Percentiles rank a stretch among this genome's conserved stretches.
Conservation (phyloP, 768 basidiomycete species). For the Mycena belliarum region DNA sequence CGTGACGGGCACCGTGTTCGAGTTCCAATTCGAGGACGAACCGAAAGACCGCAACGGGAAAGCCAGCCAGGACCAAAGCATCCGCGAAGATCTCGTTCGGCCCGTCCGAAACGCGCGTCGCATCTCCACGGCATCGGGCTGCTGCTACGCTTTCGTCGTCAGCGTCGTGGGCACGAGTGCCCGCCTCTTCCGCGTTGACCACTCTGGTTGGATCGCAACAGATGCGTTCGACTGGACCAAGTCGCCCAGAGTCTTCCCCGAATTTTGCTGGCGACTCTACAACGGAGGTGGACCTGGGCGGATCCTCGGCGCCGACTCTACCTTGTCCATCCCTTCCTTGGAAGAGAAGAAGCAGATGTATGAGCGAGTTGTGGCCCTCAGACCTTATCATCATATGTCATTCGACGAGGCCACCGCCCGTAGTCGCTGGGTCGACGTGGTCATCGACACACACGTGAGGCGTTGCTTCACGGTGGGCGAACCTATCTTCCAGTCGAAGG, state of each 20-base stretch:
- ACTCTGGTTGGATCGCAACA: conserved; percentile 7
- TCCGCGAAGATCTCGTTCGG: background rate
- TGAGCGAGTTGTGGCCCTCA: too few relatives aligned
- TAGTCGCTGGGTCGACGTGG: background rate
- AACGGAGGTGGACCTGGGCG: background rate
- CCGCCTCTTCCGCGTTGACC: conserved; percentile 12
- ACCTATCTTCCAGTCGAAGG: conserved; percentile 7
- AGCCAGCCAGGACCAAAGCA: background rate
- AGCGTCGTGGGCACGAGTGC: background rate
- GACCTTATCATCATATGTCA: too few relatives aligned
- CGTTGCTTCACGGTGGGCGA: background rate
- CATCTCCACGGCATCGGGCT: conserved; percentile 1
- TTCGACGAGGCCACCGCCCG: background rate
- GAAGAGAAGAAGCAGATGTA: background rate
- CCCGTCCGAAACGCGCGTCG: conserved; percentile 2
- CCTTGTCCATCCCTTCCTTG: background rate
- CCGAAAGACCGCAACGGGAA: background rate
- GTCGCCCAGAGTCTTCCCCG: background rate
- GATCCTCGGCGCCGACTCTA: conserved; percentile 1
- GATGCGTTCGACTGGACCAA: conserved; percentile 8
- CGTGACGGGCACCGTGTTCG: too few relatives aligned
- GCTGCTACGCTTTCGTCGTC: conserved; percentile 5
- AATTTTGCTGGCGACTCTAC: conserved; percentile 14
- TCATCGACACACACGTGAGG: background rate
- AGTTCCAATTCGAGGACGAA: background rate